Evolutionary conservation across 805 yeast species (phyloP), one percentile per base, ranked within the genome.

Genomic region (Starmerella vaccinii): DNA sequence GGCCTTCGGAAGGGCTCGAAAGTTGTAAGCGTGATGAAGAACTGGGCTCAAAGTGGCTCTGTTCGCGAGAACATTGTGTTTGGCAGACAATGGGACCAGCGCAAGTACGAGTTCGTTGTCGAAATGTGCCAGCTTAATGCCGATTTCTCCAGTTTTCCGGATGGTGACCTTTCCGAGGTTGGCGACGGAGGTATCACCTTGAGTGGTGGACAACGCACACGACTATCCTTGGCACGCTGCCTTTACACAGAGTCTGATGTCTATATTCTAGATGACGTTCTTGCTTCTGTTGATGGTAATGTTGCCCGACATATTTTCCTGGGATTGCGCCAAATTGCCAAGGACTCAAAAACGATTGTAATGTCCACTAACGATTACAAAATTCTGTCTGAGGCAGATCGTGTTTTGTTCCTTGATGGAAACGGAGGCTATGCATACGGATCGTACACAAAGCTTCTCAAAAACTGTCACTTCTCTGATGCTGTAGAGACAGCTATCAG

Each of bases 161-260:
- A 84, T 63, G 95, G 95, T 50, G 97, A 89, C 65, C 71, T 72
- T 47, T 88, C 97, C 5, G 76, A 84, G 59, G 95, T 89, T 53
- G 97, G 97, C 58, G 97, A 89, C 68, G 89, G 88, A 68, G 97
- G 96, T 58, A 85, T 88, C 49, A 84, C 95, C 15, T 70, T 89
- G 50, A 84, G 95, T 35, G 97, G 97, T 49, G 97, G 97, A 35
- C 96, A 89, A 66, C 86, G 88, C 71, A 96, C 97, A 0, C 78
- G 97, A 65, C 72, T 89, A 33, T 81, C 95, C 0, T 74, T 89
- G 49, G 97, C 97, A 0, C 77, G 97, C 65, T 95, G 97, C 15
- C 94, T 89, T 9, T 89, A 89, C 64, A 76, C 94, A 15, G 75
- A 96, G 58, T 89, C 95, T 2, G 96, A 88, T 62, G 77, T 88